These are phyloP conservation scores for Pneumocystis oryctolagi DNA, from an alignment of 1,139 yeast species.

Conservation along the genomic window DNA sequence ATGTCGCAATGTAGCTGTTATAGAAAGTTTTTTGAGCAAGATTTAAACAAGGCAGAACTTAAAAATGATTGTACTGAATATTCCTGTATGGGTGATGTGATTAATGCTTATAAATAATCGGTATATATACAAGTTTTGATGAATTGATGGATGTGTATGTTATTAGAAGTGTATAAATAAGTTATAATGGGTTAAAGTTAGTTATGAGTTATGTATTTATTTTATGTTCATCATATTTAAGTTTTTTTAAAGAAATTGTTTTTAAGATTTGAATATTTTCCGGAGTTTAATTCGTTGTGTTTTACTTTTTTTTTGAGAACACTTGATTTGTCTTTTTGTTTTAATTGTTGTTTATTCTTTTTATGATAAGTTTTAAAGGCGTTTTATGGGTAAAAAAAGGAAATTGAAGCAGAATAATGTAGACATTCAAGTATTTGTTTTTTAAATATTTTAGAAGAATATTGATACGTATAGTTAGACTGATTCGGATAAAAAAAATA, in stretches of 20 bases:
- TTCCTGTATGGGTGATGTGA: not conserved
- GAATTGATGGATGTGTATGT: not conserved
- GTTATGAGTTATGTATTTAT: not conserved
- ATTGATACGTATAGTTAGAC: not conserved
- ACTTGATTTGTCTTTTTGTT: not conserved
- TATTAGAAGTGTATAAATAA: not conserved
- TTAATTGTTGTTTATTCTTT: not conserved
- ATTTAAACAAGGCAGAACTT: not conserved
- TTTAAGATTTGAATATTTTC: not conserved
- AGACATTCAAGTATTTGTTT: not conserved
- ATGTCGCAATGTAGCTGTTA: not conserved
- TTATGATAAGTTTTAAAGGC: not conserved
- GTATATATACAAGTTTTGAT: not conserved
- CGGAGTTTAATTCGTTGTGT: not conserved
- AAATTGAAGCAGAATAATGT: not conserved
- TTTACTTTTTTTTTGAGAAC: not conserved
- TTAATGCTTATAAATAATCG: not conserved
- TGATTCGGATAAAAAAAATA: not conserved
- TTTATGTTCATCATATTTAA: not conserved
- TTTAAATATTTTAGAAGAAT: not conserved
- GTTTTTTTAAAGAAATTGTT: not conserved
- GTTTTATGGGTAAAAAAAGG: not conserved
- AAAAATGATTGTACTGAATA: not conserved
- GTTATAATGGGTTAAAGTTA: not conserved
- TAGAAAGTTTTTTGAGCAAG: not conserved